Percentiles rank a stretch among this genome's conserved stretches.
phyloP scores from a whole-genome alignment of 192 early-diverging fungal genomes.

The Coemansia sp. region DNA sequence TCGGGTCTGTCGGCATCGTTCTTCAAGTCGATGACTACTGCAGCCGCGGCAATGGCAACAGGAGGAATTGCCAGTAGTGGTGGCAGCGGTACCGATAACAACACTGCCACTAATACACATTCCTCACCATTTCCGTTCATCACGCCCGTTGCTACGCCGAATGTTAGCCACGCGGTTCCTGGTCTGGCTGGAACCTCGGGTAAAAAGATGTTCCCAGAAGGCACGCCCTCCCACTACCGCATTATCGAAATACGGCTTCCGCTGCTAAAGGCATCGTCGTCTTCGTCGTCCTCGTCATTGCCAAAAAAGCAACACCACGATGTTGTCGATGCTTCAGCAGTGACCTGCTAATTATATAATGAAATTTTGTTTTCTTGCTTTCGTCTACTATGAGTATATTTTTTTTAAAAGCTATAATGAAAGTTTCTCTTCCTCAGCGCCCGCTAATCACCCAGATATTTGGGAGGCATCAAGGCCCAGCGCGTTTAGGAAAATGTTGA shows the following conservation, averaged over 20 bases:
- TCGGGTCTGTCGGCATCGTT: constrained; percentile 16
- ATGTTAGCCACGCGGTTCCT: constrained; percentile 22
- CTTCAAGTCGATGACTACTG: constrained; percentile 11
- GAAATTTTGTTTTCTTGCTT: too few relatives aligned
- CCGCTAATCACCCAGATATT: constrained; percentile 28
- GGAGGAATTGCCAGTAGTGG: not conserved
- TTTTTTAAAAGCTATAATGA: not conserved
- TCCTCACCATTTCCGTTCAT: too few relatives aligned
- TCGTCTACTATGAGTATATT: too few relatives aligned
- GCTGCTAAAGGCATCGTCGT: constrained; percentile 25
- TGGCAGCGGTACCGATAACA: not conserved
- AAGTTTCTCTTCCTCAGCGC: too few relatives aligned
- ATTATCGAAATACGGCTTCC: constrained; percentile 46
- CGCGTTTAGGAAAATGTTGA: constrained; percentile 95
- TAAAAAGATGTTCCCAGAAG: constrained; percentile 39
- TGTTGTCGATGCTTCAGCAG: too few relatives aligned
- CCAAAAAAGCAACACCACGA: not conserved
- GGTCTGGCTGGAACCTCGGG: constrained; percentile 35
- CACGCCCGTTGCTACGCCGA: not conserved
- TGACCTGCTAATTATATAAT: too few relatives aligned
- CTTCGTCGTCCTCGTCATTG: constrained; percentile 8
- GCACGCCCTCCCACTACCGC: constrained; percentile 29
- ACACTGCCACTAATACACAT: not conserved
- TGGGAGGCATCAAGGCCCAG: constrained; percentile 79
- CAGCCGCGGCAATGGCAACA: not conserved